Evolutionary conservation across 768 basidiomycete genomes (phyloP).

Genomic region (Rhodotorula paludigena): DNA sequence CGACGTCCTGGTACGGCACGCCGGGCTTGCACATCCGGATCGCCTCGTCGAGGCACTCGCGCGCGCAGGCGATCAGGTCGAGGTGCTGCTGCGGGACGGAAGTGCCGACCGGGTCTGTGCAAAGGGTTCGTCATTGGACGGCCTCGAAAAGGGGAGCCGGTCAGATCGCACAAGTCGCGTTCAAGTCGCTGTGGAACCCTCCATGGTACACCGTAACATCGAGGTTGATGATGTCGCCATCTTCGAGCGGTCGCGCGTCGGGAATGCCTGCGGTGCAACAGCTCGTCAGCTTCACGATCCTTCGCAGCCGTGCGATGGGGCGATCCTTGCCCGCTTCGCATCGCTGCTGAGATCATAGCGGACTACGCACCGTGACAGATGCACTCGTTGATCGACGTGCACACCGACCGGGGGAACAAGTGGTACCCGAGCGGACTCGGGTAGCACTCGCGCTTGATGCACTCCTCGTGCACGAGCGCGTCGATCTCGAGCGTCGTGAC

Average conservation of each 20-base stretch:
- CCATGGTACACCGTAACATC: slow-evolving; percentile 76
- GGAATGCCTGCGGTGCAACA: slow-evolving; percentile 39
- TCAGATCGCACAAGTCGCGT: slow-evolving; percentile 39
- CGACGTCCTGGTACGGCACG: slow-evolving; percentile 77
- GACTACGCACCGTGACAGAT: slow-evolving; percentile 92
- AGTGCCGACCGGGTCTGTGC: slow-evolving; percentile 44
- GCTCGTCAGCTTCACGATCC: too few relatives aligned
- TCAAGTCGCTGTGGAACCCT: slow-evolving; percentile 76
- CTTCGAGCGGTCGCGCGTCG: slow-evolving; percentile 59
- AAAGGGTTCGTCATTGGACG: too few relatives aligned
- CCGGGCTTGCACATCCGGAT: slow-evolving; percentile 94
- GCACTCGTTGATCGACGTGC: slow-evolving; percentile 89
- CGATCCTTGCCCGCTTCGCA: too few relatives aligned
- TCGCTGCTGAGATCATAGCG: too few relatives aligned
- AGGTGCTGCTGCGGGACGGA: slow-evolving; percentile 64
- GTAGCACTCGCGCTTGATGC: slow-evolving; percentile 83
- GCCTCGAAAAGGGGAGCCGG: neutral
- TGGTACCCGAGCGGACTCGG: slow-evolving; percentile 91
- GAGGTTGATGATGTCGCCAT: slow-evolving; percentile 95
- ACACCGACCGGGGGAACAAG: slow-evolving; percentile 88
- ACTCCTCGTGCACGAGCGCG: slow-evolving; percentile 84
- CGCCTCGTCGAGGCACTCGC: slow-evolving; percentile 76
- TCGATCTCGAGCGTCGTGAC: slow-evolving; percentile 95
- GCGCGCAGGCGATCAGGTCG: slow-evolving; percentile 74
- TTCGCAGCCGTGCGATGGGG: too few relatives aligned